These are phyloP conservation scores for Cystofilobasidium capitatum DNA, from an alignment of 768 basidiomycete species.

Conservation along the genomic window DNA sequence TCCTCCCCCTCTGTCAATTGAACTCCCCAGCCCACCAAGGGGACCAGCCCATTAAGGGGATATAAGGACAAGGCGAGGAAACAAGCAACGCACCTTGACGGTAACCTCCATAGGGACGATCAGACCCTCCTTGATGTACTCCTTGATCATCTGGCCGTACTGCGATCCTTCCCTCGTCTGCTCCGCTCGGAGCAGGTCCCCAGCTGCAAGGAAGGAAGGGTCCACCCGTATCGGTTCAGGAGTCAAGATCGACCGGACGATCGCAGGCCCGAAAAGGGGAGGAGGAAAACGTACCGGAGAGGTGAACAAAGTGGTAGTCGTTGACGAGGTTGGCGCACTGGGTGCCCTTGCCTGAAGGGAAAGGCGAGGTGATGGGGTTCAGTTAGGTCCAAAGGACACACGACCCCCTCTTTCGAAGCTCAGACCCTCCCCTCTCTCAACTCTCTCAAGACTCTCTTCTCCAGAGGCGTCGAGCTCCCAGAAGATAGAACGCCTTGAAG, in stretches of 20 bases:
- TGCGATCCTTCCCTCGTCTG: slow-evolving; percentile 74
- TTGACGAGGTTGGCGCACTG: slow-evolving; percentile 77
- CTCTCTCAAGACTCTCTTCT: too few relatives aligned
- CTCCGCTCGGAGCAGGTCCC: slow-evolving; percentile 93
- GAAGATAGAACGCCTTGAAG: background rate
- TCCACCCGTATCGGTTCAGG: background rate
- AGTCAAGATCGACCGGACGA: background rate
- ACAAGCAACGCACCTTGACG: slow-evolving; percentile 46
- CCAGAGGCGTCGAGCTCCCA: background rate
- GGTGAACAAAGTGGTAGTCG: slow-evolving; percentile 79
- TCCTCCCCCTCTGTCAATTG: background rate
- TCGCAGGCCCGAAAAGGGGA: background rate
- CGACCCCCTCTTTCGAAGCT: too few relatives aligned
- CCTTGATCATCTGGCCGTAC: slow-evolving; percentile 73
- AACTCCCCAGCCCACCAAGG: background rate
- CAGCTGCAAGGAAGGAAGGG: slow-evolving; percentile 53
- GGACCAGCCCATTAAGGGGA: background rate
- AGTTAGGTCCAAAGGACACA: too few relatives aligned
- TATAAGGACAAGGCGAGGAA: too few relatives aligned
- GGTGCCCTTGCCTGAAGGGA: slow-evolving; percentile 74
- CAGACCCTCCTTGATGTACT: slow-evolving; percentile 77
- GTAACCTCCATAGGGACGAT: slow-evolving; percentile 98
- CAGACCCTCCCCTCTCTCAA: background rate
- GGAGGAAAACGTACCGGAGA: slow-evolving; percentile 56
- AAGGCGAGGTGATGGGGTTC: background rate